Evolutionary conservation across 306 rosid species (phyloP), one percentile per base, ranked within the genome.

Genomic region (Cyamopsis tetragonoloba): DNA sequence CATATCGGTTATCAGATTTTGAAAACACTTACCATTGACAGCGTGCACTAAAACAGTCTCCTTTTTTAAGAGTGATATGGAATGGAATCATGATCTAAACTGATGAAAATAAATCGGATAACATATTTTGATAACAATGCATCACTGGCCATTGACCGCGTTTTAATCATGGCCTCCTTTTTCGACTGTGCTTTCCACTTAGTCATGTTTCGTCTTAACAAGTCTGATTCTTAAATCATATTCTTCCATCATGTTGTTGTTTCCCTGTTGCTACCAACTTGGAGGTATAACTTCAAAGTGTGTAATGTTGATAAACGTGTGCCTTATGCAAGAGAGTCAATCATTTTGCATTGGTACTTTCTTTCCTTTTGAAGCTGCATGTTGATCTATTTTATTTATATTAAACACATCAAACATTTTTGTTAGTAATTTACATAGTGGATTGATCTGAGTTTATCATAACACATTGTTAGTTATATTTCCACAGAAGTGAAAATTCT

Each of bases 401-500:
- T 47, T 34, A 11, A 41, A 51, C 38, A 31, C 37, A 55, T 54
- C 13, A 28, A 28, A 12, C 39, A 30, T 19, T 64, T 26, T 3
- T 39, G 50, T 13, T 57, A 23, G 6, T 20, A 18, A 38, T 65
- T 58, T 22, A 53, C 28, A 63, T n/a, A n/a, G 30, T 51, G 15
- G 12, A 72, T 37, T 58, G 57, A 48, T 59, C 43, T 58, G 20
- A 62, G 60, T 61, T 50, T 64, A 24, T 42, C 57, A 27, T 65
- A 18, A 73, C 11, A 39, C 48, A 2, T 47, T 53, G 11, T 68
- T 32, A 34, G 22, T 19, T 44, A 61, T 73, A 51, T 70, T 27
- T 12, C 34, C 70, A 57, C 48, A 76, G 88, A 67, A 85, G 84
- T 69, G 95, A 85, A 62, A 86, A 84, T 80, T 86, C 91, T 69